Conservation (phyloP, 2,329 filamentous ascomycete genomes). For the Alternaria brassicicola region DNA sequence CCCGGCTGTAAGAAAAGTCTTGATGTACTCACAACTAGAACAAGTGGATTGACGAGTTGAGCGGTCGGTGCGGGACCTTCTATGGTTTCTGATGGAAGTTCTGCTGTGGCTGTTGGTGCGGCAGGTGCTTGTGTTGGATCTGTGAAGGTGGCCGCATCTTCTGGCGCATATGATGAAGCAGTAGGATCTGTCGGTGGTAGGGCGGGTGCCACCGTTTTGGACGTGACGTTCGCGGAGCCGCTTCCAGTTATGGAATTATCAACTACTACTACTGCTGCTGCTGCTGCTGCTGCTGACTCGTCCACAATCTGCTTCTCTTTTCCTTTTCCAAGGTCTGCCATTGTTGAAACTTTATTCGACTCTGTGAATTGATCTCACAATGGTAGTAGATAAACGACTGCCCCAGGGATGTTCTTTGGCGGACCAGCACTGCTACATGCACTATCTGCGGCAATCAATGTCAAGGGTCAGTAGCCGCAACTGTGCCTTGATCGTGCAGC, state of each 20-base stretch:
- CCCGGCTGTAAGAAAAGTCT: neutral
- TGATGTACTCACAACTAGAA: constrained; percentile 14
- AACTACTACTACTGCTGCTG: neutral
- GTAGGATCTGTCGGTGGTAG: neutral
- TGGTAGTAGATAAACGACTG: neutral
- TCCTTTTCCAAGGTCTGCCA: constrained; percentile 4
- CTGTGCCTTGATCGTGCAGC: constrained; percentile 5
- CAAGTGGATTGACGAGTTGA: constrained; percentile 17
- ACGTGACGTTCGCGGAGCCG: neutral
- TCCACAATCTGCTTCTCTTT: constrained; percentile 2
- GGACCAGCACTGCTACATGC: neutral
- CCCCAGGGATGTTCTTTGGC: neutral
- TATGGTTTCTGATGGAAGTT: constrained; percentile 2
- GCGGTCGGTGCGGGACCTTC: constrained; percentile 12
- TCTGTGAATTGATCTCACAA: neutral
- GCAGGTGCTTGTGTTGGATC: neutral
- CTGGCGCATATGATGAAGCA: neutral
- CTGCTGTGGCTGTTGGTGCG: neutral
- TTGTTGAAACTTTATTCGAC: neutral
- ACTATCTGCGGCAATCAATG: neutral
- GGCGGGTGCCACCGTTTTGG: neutral
- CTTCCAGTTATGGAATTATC: neutral
- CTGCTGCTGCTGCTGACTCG: neutral
- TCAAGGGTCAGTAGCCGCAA: neutral
- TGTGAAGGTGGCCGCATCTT: neutral